These are phyloP conservation scores for Diaporthe destruens DNA, from an alignment of 2,329 filamentous ascomycete genomes.

Conservation along the genomic window DNA sequence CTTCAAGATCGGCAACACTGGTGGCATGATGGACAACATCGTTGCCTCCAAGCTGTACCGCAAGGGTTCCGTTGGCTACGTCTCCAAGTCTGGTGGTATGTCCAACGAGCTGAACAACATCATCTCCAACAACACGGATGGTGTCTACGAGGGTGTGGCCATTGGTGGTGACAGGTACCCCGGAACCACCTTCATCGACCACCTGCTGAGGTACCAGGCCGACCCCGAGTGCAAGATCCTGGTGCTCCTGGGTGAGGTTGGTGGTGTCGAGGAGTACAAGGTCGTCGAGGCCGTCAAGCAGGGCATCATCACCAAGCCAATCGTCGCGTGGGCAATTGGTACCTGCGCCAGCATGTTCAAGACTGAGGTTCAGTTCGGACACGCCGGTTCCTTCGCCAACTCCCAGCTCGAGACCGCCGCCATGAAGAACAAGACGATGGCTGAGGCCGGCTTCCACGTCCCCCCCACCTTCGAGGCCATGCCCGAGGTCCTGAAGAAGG, in stretches of 20 bases:
- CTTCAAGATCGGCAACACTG: slow-evolving; percentile 99
- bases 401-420: slow-evolving; percentile 98
- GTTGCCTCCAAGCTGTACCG: slow-evolving; percentile 99
- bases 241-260: slow-evolving; percentile 94
- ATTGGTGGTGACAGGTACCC: slow-evolving; percentile 99
- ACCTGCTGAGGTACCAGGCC: slow-evolving; percentile 94
- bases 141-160: slow-evolving; percentile 98
- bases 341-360: slow-evolving; percentile 99
- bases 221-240: slow-evolving; percentile 99
- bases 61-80: slow-evolving; percentile 97
- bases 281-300: slow-evolving; percentile 98
- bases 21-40: slow-evolving; percentile 99
- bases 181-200: slow-evolving; percentile 99
- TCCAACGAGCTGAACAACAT: slow-evolving; percentile 99
- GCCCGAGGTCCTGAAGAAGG: slow-evolving; percentile 78
- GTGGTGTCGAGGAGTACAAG: slow-evolving; percentile 99
- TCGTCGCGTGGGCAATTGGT: slow-evolving; percentile 99
- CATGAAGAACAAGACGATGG: slow-evolving; percentile 97
- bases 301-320: slow-evolving; percentile 95
- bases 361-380: slow-evolving; percentile 99
- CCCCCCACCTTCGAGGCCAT: slow-evolving; percentile 98
- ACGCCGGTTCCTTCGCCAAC: slow-evolving; percentile 99
- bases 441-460: slow-evolving; percentile 92
- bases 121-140: slow-evolving; percentile 93
- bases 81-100: slow-evolving; percentile 99